Conservation (phyloP, 73 alveolate genomes). For the Paramecium pentaurelia region DNA sequence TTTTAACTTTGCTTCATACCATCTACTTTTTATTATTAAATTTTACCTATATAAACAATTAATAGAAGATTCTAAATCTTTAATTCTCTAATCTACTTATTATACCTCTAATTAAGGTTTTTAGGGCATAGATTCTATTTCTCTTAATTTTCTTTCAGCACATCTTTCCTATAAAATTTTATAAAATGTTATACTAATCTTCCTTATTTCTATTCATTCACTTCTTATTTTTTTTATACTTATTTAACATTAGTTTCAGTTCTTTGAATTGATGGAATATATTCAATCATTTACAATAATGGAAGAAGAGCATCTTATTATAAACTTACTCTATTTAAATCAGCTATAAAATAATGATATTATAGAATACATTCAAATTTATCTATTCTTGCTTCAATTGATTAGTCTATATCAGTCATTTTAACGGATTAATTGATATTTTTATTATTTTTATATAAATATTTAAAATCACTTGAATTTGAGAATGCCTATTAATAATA, state of each 20-base stretch:
- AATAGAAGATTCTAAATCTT: constrained; percentile 7
- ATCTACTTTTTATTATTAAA: not conserved
- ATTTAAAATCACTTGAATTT: not conserved
- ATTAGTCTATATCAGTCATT: not conserved
- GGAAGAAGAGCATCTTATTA: constrained; percentile 59
- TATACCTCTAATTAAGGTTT: constrained; percentile 23
- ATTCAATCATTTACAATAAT: constrained; percentile 46
- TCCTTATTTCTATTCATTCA: constrained; percentile 32
- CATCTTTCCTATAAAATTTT: constrained; percentile 10
- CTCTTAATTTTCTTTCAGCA: constrained; percentile 36
- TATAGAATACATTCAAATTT: not conserved
- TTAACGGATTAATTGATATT: constrained; percentile 41
- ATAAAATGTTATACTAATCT: not conserved
- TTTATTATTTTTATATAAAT: not conserved
- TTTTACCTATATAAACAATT: constrained; percentile 22
- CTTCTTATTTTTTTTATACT: constrained; percentile 34
- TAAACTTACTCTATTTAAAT: constrained; percentile 49
- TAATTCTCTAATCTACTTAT: constrained; percentile 1
- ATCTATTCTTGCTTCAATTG: constrained; percentile 14
- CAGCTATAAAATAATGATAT: not conserved
- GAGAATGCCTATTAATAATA: not conserved
- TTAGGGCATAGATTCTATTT: not conserved
- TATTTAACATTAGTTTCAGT: constrained; percentile 26
- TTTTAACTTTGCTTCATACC: constrained; percentile 57
- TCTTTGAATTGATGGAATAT: constrained; percentile 47